A percentile compares a stretch with the other conserved stretches of the same genome.
These are phyloP conservation scores for Aspergillus diversus DNA, from an alignment of 495 filamentous ascomycete genomes.

Conservation along the genomic window DNA sequence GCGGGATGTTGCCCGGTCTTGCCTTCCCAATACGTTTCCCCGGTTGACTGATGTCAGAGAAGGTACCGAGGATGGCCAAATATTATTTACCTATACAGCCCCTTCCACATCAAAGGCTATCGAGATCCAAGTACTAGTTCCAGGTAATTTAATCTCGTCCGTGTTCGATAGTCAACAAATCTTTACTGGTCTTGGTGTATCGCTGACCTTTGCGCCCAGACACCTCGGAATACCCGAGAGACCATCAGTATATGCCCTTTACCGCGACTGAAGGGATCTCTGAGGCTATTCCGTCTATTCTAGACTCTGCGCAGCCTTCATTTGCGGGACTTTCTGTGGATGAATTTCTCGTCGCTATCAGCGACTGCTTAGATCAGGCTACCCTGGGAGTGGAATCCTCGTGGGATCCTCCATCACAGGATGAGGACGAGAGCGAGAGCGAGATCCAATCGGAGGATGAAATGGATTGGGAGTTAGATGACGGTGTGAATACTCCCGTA, in stretches of 20 bases:
- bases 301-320: slow-evolving; percentile 43
- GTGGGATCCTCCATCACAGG: not conserved
- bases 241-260: slow-evolving; percentile 64
- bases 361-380: slow-evolving; percentile 40
- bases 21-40: slow-evolving; percentile 31
- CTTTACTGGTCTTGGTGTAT: slow-evolving; percentile 9
- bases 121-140: slow-evolving; percentile 56
- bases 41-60: slow-evolving; percentile 51
- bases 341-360: slow-evolving; percentile 42
- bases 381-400: slow-evolving; percentile 19
- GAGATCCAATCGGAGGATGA: slow-evolving; percentile 18
- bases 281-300: slow-evolving; percentile 43
- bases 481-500: slow-evolving; percentile 35
- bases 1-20: slow-evolving; percentile 50
- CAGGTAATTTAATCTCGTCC: slow-evolving; percentile 45
- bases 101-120: slow-evolving; percentile 33
- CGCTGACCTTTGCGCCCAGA: slow-evolving; percentile 40
- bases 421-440: not conserved
- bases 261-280: slow-evolving; percentile 56
- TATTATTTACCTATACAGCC: slow-evolving; percentile 56
- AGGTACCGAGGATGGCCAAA: slow-evolving; percentile 65
- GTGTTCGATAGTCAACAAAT: not conserved
- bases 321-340: slow-evolving; percentile 34
- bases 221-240: slow-evolving; percentile 64
- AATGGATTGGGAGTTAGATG: slow-evolving; percentile 33